Evolutionary conservation across 2,329 filamentous ascomycete genomes (phyloP), one percentile per base, ranked within the genome.

Genomic region (Fonsecaea erecta): DNA sequence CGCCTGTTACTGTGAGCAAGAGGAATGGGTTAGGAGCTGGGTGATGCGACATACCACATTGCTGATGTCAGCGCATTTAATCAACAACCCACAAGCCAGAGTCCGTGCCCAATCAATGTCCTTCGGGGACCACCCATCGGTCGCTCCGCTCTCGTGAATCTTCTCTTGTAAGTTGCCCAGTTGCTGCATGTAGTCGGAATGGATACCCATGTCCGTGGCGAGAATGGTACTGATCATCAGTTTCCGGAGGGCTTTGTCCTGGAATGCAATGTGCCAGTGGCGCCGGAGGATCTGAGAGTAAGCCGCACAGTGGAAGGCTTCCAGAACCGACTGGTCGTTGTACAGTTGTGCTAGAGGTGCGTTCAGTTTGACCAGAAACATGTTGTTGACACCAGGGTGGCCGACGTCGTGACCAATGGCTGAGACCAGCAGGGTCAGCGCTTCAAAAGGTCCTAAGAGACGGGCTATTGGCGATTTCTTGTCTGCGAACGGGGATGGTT

Each of bases 371-470:
- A 97, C 88, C 4, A 99, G 83, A 75, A 99, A 99, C 32, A 94
- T 93, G 75, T 99, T 99, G 80, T 98, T 99, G 73, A 99, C 95
- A 62, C 95, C 95, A 0, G 95, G 95, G 75, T 99, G 95, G 24
- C 95, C 95, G 43, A 98, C 95, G 75, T 99, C 95, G 72, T 99
- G 95, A 48, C 95, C 95, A 73, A 99, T 96, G n/a, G 95, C 95
- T 8, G 94, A 94, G 70, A 98, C 90, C 52, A 99, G 84, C 2
- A 99, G 84, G 0, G 93, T 94, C 60, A 99, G 83, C 4, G 91
- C 91, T 76, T 98, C 93, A 70, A 96, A 92, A 0, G 94, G 93
- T 55, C 86, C 85, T n/a, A 99, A 81, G 26, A 98, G 82, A 52
- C 84, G 81, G 2, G 90, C 91, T 53, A 97, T 86, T 0, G 90